Percentiles rank a stretch among this genome's conserved stretches.
These are phyloP conservation scores for Saccharum officinarum DNA, from an alignment of 176 grass and related monocot species.

Conservation along the genomic window DNA sequence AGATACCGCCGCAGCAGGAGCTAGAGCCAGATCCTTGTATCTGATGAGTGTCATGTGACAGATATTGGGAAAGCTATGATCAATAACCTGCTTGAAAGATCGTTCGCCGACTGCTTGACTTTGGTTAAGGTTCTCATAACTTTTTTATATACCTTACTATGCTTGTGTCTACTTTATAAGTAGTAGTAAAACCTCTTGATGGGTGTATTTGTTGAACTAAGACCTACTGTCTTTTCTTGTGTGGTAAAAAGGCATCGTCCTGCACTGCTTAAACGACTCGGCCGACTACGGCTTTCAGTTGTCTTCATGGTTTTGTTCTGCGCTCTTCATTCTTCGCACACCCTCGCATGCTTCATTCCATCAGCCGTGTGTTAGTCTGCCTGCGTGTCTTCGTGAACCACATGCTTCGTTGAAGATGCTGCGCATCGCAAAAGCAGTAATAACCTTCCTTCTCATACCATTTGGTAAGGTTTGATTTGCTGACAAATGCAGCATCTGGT, in stretches of 20 bases:
- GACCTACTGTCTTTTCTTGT: constrained; percentile 68
- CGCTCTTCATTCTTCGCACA: constrained; percentile 52
- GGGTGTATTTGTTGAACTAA: constrained; percentile 76
- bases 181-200: constrained; percentile 45
- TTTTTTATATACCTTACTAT: constrained; percentile 59
- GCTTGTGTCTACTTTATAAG: constrained; percentile 49
- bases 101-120: constrained; percentile 50
- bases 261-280: constrained; percentile 70
- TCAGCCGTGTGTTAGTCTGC: constrained; percentile 26
- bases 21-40: constrained; percentile 35
- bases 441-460: constrained; percentile 23
- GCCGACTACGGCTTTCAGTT: constrained; percentile 63
- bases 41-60: constrained; percentile 22
- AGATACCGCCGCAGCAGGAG: constrained; percentile 86
- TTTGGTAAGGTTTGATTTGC: constrained; percentile 47
- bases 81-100: constrained; percentile 49
- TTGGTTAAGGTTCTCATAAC: constrained; percentile 87
- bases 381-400: background rate
- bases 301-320: constrained; percentile 80
- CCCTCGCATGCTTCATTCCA: constrained; percentile 51
- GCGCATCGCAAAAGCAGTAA: constrained; percentile 55
- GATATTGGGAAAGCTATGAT: constrained; percentile 52
- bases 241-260: constrained; percentile 88
- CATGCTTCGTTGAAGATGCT: constrained; percentile 42
- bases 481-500: constrained; percentile 45